phyloP scores from a whole-genome alignment of 148 eudicot genomes.

The Amaranthus hypochondriacus region DNA sequence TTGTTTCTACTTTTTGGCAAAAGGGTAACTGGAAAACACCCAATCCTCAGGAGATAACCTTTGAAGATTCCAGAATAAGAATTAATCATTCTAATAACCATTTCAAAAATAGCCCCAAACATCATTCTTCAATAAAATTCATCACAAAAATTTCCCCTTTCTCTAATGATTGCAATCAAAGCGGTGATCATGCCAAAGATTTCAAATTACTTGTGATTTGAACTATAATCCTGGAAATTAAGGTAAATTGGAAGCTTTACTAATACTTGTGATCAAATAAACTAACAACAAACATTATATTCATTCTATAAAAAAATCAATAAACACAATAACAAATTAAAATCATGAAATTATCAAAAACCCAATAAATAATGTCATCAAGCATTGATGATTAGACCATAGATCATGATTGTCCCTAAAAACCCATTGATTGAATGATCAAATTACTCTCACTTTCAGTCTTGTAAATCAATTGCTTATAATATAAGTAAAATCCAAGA shows the following conservation, averaged over 20 bases:
- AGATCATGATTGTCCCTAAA: too few relatives aligned
- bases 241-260: neutral
- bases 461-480: neutral
- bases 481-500: neutral
- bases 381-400: neutral
- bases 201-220: neutral
- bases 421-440: neutral
- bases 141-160: neutral
- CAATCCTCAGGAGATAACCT: too few relatives aligned
- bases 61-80: too few relatives aligned
- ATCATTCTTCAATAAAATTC: neutral
- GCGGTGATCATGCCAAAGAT: neutral
- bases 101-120: too few relatives aligned
- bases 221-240: neutral
- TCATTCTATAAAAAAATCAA: neutral
- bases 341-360: neutral
- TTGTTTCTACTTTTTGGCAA: too few relatives aligned
- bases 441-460: neutral
- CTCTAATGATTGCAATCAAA: neutral
- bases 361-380: neutral
- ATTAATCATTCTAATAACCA: too few relatives aligned
- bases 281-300: neutral
- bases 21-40: too few relatives aligned
- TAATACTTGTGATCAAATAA: neutral
- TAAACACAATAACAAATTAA: neutral